These are phyloP conservation scores for Sicyos baderoa DNA, from an alignment of 306 rosid species.

Conservation along the genomic window DNA sequence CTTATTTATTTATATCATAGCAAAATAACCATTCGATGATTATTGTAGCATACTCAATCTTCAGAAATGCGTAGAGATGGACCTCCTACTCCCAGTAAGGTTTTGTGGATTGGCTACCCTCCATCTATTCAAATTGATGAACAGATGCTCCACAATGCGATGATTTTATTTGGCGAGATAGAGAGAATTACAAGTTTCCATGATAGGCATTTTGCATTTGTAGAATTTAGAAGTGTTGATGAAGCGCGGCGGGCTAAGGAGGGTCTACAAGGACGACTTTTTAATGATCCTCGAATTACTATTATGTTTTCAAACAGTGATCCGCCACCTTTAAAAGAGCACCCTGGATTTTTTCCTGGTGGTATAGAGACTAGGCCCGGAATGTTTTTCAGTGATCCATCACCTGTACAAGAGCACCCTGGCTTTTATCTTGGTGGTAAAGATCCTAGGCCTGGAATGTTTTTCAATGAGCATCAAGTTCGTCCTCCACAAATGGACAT, in stretches of 20 bases:
- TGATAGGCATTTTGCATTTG: conserved; percentile 74
- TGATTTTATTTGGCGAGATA: conserved; percentile 97
- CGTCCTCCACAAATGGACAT: conserved; percentile 55
- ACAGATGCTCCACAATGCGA: conserved; percentile 99
- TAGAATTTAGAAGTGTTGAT: conserved; percentile 92
- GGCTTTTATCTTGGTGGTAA: conserved; percentile 46
- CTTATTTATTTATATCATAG: background rate
- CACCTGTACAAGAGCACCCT: conserved; percentile 62
- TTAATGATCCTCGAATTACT: conserved; percentile 85
- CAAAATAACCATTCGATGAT: conserved; percentile 13
- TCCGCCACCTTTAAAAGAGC: conserved; percentile 57
- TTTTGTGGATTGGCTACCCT: conserved; percentile 90
- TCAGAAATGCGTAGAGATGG: conserved; percentile 51
- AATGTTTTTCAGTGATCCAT: conserved; percentile 41
- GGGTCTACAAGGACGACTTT: conserved; percentile 96
- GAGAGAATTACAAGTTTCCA: conserved; percentile 90
- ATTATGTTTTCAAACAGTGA: conserved; percentile 87
- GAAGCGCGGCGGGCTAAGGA: conserved; percentile 99
- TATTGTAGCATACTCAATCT: conserved; percentile 57
- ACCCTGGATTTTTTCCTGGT: conserved; percentile 44
- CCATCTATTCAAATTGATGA: conserved; percentile 87
- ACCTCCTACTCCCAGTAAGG: conserved; percentile 63
- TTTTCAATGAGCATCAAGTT: conserved; percentile 49
- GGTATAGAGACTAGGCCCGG: conserved; percentile 70
- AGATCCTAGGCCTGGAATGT: conserved; percentile 63